A percentile compares a stretch with the other conserved stretches of the same genome.
Conservation (phyloP, 1,284 basidiomycete genomes). For the Naganishia albida region DNA sequence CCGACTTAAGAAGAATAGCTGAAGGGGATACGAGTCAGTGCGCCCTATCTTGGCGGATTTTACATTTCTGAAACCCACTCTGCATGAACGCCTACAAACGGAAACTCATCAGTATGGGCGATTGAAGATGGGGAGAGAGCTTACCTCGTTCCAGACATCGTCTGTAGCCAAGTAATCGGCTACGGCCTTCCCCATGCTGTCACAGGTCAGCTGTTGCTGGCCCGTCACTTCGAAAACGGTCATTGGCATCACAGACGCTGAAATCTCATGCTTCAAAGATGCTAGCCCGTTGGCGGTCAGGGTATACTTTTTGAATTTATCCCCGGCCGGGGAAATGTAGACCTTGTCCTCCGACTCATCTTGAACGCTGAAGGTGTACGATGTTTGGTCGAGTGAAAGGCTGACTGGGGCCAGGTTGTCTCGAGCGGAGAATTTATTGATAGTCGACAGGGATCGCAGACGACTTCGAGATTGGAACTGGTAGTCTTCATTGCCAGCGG, state of each 20-base stretch:
- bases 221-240: constrained; percentile 39
- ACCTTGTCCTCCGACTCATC: constrained; percentile 32
- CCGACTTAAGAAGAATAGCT: constrained; percentile 34
- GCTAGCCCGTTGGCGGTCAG: constrained; percentile 33
- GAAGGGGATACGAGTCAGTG: neutral
- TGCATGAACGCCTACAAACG: constrained; percentile 35
- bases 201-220: constrained; percentile 36
- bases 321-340: constrained; percentile 37
- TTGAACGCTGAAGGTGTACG: constrained; percentile 36
- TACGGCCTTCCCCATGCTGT: constrained; percentile 36
- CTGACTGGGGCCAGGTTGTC: constrained; percentile 11
- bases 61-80: neutral
- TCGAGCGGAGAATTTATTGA: constrained; percentile 8
- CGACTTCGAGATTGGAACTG: constrained; percentile 27
- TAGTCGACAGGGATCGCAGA: constrained; percentile 4
- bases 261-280: constrained; percentile 23
- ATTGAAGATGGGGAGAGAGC: neutral
- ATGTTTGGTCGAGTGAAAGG: constrained; percentile 32
- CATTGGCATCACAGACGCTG: constrained; percentile 29
- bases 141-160: constrained; percentile 41
- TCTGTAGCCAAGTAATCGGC: constrained; percentile 33
- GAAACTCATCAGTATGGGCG: neutral
- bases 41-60: neutral
- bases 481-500: constrained; percentile 38
- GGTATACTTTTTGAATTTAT: constrained; percentile 36